Base-by-base conservation (phyloP, 2,329 filamentous ascomycete species). In the Kalmusia sp. region DNA sequence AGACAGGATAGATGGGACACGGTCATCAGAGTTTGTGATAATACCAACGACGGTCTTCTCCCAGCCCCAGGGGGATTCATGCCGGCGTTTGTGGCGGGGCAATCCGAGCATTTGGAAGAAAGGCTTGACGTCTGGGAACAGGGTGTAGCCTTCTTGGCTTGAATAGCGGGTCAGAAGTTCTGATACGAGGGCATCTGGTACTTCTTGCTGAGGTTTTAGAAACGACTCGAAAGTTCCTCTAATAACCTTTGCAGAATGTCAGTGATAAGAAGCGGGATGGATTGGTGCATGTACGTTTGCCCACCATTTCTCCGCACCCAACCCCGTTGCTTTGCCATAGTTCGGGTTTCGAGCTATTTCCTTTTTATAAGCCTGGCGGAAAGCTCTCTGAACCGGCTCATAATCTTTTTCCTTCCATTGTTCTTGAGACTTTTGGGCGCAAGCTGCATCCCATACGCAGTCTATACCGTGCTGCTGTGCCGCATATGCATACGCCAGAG, bases 21-120 rank as follows among this genome's bases (percentile, higher is more conserved):
- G 77, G 63, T 84, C 79, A 59, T 89, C 86, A 0, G 85, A 87
- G 64, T 88, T 88, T 9, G 84, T 85, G 45, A 88, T 78, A 5
- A 88, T 75, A 22, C 85, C 85, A 4, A 86, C 72, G 1, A 84
- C 71, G 4, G 80, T 75, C 11, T 65, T 68, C 12, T 72, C 60
- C 63, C 77, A 79, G 5, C 52, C 65, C 73, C 74, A 77, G 6
- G 37, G 34, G 6, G 49, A 3, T 15, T 38, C 6, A 3, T 12
- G n/a, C 28, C 19, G 1, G 14, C 15, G 2, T 39, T 48, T 9
- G 27, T 30, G 11, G 33, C 21, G 12, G 51, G 27, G 30, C 5
- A 8, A 47, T 62, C 58, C 33, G 51, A 86, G 55, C 14, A 66
- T 67, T 15, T 68, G 53, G 21, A 87, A 76, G 9, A 82, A 75